Evolutionary conservation across 371 early-diverging fungal species (phyloP).

Genomic region (Paraphysoderma sedebokerense): DNA sequence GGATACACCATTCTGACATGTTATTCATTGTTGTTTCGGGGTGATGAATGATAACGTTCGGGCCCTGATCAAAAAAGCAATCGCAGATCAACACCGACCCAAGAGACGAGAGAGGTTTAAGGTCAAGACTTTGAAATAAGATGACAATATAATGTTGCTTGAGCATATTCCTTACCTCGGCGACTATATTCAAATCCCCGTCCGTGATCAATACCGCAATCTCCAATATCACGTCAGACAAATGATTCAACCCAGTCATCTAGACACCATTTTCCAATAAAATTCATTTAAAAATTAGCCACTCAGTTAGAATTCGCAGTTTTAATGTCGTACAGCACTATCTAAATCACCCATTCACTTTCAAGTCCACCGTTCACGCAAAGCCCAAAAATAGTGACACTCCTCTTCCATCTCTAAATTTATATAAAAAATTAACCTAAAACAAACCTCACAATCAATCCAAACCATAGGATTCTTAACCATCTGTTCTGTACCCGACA

Average conservation of each 20-base stretch:
- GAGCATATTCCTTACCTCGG: conserved; percentile 25
- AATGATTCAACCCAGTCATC: conserved; percentile 52
- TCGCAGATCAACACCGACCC: not conserved
- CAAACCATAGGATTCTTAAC: too few relatives aligned
- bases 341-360: too few relatives aligned
- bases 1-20: conserved; percentile 84
- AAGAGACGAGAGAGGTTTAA: not conserved
- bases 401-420: too few relatives aligned
- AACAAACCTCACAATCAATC: too few relatives aligned
- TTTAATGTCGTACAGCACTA: too few relatives aligned
- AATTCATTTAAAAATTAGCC: too few relatives aligned
- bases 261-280: conserved; percentile 1
- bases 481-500: too few relatives aligned
- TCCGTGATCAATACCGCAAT: conserved; percentile 79
- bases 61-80: conserved; percentile 22
- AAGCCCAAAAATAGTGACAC: too few relatives aligned
- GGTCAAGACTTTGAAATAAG: not conserved
- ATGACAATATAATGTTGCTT: not conserved
- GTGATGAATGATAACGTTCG: conserved; percentile 66
- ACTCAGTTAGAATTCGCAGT: too few relatives aligned
- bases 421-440: too few relatives aligned
- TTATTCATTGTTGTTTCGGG: conserved; percentile 52
- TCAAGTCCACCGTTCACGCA: too few relatives aligned
- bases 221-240: conserved; percentile 54
- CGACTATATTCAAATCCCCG: conserved; percentile 56